These are phyloP conservation scores for Phaffia australis DNA, from an alignment of 768 basidiomycete species.

Conservation along the genomic window DNA sequence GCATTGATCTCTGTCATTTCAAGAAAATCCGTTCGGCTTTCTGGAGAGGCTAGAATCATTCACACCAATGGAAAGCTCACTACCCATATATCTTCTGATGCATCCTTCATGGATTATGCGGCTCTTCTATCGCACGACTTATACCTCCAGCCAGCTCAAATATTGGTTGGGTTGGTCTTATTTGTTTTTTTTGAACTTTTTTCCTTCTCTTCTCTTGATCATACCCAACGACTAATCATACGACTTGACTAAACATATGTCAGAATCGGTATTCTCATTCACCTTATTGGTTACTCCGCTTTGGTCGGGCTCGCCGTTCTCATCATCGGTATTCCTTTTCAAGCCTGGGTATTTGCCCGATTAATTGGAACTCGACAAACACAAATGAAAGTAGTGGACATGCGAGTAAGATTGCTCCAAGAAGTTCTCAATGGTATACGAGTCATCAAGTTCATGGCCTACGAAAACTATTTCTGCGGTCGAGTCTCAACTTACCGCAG, in stretches of 20 bases:
- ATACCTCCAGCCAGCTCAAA: background rate
- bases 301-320: slow-evolving; percentile 56
- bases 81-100: slow-evolving; percentile 58
- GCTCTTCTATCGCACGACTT: background rate
- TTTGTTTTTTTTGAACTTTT: background rate
- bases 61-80: slow-evolving; percentile 58
- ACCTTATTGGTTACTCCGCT: slow-evolving; percentile 59
- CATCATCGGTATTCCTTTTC: slow-evolving; percentile 51
- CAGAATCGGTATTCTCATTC: slow-evolving; percentile 53
- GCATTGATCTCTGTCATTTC: slow-evolving; percentile 45
- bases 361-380: slow-evolving; percentile 41
- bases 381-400: slow-evolving; percentile 52
- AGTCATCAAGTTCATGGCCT: slow-evolving; percentile 48
- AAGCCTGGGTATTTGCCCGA: slow-evolving; percentile 46
- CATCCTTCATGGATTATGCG: slow-evolving; percentile 49
- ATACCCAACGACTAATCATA: slow-evolving; percentile 46
- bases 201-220: slow-evolving; percentile 24
- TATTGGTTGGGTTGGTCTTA: background rate
- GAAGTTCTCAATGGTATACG: slow-evolving; percentile 59
- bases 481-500: slow-evolving; percentile 29
- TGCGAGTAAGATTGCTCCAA: slow-evolving; percentile 52
- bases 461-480: slow-evolving; percentile 41
- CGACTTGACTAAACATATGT: slow-evolving; percentile 50
- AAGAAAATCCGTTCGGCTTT: slow-evolving; percentile 57
- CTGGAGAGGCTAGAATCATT: slow-evolving; percentile 49